Evolutionary conservation across 257 asterid genomes (phyloP), one percentile per base, ranked within the genome.

Genomic region (Solanum pinnatisectum): DNA sequence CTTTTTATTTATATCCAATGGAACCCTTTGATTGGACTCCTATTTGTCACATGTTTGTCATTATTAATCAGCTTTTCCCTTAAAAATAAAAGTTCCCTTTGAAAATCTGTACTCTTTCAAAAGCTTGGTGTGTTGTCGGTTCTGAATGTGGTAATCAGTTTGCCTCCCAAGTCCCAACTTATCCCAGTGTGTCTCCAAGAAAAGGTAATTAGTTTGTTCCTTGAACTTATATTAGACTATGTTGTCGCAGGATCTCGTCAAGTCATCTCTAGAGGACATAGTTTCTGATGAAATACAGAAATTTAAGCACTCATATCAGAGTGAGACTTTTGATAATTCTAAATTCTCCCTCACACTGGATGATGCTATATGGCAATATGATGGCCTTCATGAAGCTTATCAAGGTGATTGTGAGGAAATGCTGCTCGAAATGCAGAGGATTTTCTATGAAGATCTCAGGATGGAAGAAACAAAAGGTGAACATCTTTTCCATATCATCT

Each of bases 291-390:
- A 97, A 89, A 89, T 97, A 37, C 91, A 90, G 85, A 96, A 95
- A 91, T 85, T 97, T 70, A 93, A 94, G 92, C 91, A 90, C 77
- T 83, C 91, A 32, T 89, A 95, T 27, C 74, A 84, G 52, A 89
- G 90, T 84, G 92, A 84, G 49, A 73, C 90, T 81, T 72, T 87
- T 59, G 88, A 46, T 37, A 67, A 87, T 82, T 89, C 93, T 37
- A 44, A 65, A 27, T 23, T 63, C 87, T 87, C 67, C 85, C 86
- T 89, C 36, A 89, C 87, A 52, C 63, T 81, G 86, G 95, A 93
- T 88, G 96, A 96, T 92, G 91, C 92, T 91, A 91, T 97, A 91
- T 97, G 99, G 99, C 98, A 97, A 89, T 96, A 95, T 91, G 94
- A 96, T 87, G 97, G 98, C 84, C 92, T 93, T 86, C 94, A 90